Percentiles rank a stretch among this genome's conserved stretches.
phyloP scores from a whole-genome alignment of 352 stramenopile genomes.

The Globisporangium perplexum region DNA sequence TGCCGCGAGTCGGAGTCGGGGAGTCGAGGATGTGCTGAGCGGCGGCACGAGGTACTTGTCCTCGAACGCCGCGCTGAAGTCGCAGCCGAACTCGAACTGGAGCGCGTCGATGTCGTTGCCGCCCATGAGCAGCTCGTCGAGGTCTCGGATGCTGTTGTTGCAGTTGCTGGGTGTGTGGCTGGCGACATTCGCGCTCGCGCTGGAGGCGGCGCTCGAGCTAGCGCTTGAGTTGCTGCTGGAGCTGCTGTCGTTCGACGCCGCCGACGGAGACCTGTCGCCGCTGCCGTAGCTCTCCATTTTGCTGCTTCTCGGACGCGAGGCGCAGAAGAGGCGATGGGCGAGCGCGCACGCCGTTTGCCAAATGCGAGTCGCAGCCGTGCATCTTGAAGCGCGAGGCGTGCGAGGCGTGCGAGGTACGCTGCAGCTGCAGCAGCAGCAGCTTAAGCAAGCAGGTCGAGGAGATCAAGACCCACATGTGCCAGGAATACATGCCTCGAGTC shows the following conservation, averaged over 20 bases:
- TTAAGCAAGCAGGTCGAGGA: neutral
- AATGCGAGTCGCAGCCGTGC: conserved; percentile 2
- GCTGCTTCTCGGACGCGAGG: neutral
- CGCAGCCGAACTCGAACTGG: conserved; percentile 34
- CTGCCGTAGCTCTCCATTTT: conserved; percentile 6
- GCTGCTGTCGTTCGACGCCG: neutral
- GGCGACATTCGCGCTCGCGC: neutral
- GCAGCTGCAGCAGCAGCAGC: neutral
- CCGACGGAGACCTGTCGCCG: neutral
- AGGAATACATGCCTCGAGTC: no score
- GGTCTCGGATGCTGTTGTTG: conserved; percentile 19
- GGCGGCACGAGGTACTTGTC: conserved; percentile 20
- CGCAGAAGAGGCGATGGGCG: neutral
- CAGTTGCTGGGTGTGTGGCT: no score
- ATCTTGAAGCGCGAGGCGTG: neutral
- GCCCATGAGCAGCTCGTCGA: conserved; percentile 32
- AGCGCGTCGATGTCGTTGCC: conserved; percentile 23
- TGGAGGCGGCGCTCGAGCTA: neutral
- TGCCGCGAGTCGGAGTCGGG: neutral
- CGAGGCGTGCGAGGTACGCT: no score
- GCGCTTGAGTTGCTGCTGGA: neutral
- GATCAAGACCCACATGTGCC: no score
- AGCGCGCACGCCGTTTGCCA: conserved; percentile 6
- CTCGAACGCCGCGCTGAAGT: conserved; percentile 33
- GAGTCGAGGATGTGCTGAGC: neutral